These are phyloP conservation scores for Glebionis coronaria DNA, from an alignment of 129 eudicot genomes.

Conservation along the genomic window DNA sequence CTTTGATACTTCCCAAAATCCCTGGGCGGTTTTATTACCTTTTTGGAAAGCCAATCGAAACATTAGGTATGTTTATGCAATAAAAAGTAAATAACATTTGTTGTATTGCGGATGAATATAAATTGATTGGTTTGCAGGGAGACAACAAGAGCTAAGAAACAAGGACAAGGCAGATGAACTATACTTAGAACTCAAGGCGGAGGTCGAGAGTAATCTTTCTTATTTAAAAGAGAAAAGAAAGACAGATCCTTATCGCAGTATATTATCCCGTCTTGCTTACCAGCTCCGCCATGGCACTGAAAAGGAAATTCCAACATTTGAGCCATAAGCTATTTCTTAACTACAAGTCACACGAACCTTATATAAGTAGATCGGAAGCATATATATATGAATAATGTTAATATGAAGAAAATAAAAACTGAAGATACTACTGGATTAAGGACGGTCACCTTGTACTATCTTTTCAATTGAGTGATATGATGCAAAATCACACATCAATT, in stretches of 20 bases:
- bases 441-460: too few species aligned
- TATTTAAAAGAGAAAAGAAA: conserved; percentile 69
- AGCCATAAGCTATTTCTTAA: conserved; percentile 19
- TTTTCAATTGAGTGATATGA: too few species aligned
- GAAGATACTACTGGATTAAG: too few species aligned
- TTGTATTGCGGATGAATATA: neutral
- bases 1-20: conserved; percentile 64
- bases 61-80: conserved; percentile 42
- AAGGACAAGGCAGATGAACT: conserved; percentile 60
- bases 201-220: conserved; percentile 64
- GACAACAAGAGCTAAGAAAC: conserved; percentile 58
- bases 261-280: conserved; percentile 51
- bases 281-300: conserved; percentile 56
- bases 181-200: conserved; percentile 61
- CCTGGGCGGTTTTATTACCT: conserved; percentile 85
- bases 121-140: conserved; percentile 36
- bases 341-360: too few species aligned
- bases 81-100: neutral
- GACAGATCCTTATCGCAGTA: conserved; percentile 71
- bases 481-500: too few species aligned
- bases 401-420: too few species aligned
- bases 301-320: conserved; percentile 71
- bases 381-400: too few species aligned
- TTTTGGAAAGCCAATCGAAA: conserved; percentile 72
- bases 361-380: too few species aligned